phyloP scores from a whole-genome alignment of 805 yeast genomes.

The Vanderwaltozyma verrucispora region DNA sequence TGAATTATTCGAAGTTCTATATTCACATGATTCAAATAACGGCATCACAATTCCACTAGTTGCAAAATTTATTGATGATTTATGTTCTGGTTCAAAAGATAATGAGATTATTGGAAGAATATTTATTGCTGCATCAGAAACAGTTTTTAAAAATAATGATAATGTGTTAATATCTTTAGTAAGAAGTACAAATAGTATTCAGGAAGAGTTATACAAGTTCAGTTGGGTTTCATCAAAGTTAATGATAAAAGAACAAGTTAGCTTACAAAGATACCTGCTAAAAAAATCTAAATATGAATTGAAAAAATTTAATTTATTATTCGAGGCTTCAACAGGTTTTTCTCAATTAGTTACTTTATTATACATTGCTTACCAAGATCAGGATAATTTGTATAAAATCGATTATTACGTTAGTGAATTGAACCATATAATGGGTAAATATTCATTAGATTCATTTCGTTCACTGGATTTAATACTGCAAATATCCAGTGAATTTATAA shows the following conservation, averaged over 20 bases:
- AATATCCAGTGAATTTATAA: conserved; percentile 37
- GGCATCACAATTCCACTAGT: conserved; percentile 1
- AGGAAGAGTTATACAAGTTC: conserved; percentile 20
- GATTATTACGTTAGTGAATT: conserved; percentile 38
- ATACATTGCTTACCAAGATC: conserved; percentile 32
- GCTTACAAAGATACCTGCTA: conserved; percentile 17
- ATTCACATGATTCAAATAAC: conserved; percentile 1
- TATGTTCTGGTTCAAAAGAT: conserved; percentile 1
- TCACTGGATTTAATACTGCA: conserved; percentile 54
- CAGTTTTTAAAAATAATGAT: conserved; percentile 11
- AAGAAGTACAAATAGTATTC: conserved; percentile 5
- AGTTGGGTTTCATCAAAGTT: conserved; percentile 26
- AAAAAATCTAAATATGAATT: conserved; percentile 31
- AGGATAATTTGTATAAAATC: conserved; percentile 34
- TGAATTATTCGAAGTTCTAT: conserved; percentile 11
- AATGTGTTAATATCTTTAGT: conserved; percentile 12
- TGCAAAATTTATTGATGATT: conserved; percentile 6
- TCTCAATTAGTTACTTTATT: conserved; percentile 49
- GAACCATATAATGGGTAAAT: conserved; percentile 59
- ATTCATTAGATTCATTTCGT: conserved; percentile 61
- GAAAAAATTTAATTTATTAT: conserved; percentile 50
- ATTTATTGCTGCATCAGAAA: conserved; percentile 13
- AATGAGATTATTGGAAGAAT: conserved; percentile 12
- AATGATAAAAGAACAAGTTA: conserved; percentile 14
- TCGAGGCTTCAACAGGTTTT: conserved; percentile 74